Evolutionary conservation across 768 basidiomycete species (phyloP), one percentile per base, ranked within the genome.

Genomic region (Phlebiopsis gigantea): DNA sequence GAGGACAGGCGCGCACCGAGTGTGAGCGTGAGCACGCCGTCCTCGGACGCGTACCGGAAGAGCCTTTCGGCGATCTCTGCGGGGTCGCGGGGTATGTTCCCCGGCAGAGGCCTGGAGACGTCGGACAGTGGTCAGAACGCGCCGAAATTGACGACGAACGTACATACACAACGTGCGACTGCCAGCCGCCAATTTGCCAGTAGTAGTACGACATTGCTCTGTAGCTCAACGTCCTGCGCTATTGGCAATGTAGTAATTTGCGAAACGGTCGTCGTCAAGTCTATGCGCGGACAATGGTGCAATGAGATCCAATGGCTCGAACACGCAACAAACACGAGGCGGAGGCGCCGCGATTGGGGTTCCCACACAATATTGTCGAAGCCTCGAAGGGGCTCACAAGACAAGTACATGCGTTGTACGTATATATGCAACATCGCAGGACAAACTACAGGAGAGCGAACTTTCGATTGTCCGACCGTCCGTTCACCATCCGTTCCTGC

Each of bases 381-480:
- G 34, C n/a, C 31, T 19, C 4, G n/a, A 7, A 48, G 24, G 45
- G 22, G 26, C 22, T 15, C 46, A 46, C 46, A 5, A 46, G 1
- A 48, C 28, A 48, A 30, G 28, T 29, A 19, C 25, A 25, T 51
- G 39, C 50, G 39, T 25, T 51, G 48, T 49, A 51, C 30, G 50
- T 51, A n/a, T n/a, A n/a, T n/a, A 51, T 55, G 52, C 57, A 46
- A 59, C 57, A 55, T 28, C 28, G 43, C 53, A 59, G 57, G 52
- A 59, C 53, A 59, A 28, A 55, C 48, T 58, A 58, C 57, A 54
- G 57, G 31, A 45, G 52, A 50, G 47, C 48, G 58, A 59, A 59
- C 58, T 30, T 59, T 54, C 58, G 58, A 59, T 59, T 59, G 58
- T 59, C 58, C 58, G 52, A 59, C 58, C 58, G 58, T 59, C 58